phyloP scores from a whole-genome alignment of 176 grass and related monocot genomes.

The Hsuehochloa calcarea region DNA sequence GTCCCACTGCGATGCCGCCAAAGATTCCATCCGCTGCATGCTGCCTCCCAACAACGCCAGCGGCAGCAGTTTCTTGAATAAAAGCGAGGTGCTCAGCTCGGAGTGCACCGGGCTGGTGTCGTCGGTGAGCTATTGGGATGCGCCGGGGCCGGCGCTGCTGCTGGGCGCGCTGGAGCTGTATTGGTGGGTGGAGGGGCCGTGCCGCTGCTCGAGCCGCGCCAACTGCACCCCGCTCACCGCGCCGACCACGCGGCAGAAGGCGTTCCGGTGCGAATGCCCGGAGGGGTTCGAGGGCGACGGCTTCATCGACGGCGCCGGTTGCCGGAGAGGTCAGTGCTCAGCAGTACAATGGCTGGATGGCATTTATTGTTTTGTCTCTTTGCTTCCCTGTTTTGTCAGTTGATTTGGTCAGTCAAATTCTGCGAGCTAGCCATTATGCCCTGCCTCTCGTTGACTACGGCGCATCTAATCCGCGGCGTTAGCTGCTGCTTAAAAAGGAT shows the following conservation, averaged over 20 bases:
- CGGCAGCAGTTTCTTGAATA: background rate
- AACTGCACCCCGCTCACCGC: slow-evolving; percentile 15
- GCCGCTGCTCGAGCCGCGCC: slow-evolving; percentile 22
- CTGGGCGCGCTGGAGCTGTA: slow-evolving; percentile 30
- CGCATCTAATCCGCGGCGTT: background rate
- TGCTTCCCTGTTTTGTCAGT: background rate
- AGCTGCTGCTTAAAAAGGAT: background rate
- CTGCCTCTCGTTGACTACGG: slow-evolving; percentile 27
- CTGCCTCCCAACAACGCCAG: background rate
- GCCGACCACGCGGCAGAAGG: background rate
- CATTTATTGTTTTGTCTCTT: background rate
- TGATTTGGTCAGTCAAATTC: slow-evolving; percentile 39
- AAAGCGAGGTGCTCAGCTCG: background rate
- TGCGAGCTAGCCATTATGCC: slow-evolving; percentile 20
- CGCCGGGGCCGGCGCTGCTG: slow-evolving; percentile 16
- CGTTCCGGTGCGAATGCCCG: slow-evolving; percentile 39
- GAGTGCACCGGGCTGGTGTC: slow-evolving; percentile 26
- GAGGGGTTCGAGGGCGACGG: slow-evolving; percentile 54
- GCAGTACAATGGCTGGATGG: background rate
- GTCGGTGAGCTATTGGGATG: slow-evolving; percentile 1
- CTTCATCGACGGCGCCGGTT: slow-evolving; percentile 42
- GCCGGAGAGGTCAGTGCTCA: slow-evolving; percentile 46
- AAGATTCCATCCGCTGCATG: slow-evolving; percentile 26
- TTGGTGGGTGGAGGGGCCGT: slow-evolving; percentile 51
- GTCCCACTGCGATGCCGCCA: background rate